These are phyloP conservation scores for Cercospora berteroae DNA, from an alignment of 2,329 filamentous ascomycete species.

Conservation along the genomic window DNA sequence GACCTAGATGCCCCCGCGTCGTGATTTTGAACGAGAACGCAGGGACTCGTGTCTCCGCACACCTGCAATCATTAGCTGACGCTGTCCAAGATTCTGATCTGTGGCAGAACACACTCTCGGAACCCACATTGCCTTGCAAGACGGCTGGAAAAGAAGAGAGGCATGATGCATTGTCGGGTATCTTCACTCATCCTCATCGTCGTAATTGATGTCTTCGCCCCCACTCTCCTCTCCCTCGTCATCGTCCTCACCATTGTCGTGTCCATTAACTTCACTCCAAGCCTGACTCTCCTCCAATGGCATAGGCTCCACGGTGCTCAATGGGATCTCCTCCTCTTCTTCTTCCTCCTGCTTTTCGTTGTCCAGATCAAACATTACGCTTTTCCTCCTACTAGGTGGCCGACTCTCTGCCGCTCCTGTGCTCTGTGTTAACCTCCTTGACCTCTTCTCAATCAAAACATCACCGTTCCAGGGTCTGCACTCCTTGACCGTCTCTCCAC, in stretches of 20 bases:
- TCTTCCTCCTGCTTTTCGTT: conserved; percentile 24
- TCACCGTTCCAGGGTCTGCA: conserved; percentile 92
- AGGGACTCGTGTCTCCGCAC: not conserved
- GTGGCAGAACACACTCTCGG: not conserved
- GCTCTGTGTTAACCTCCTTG: conserved; percentile 16
- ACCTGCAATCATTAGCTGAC: not conserved
- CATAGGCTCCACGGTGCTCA: conserved; percentile 31
- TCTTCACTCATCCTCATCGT: conserved; percentile 24
- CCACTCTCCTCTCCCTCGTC: conserved; percentile 1
- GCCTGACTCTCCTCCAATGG: conserved; percentile 32
- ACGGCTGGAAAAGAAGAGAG: not conserved
- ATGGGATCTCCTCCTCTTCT: conserved; percentile 17
- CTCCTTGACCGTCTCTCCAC: conserved; percentile 77
- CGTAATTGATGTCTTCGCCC: conserved; percentile 20
- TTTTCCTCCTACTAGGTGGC: conserved; percentile 35
- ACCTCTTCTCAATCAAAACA: conserved; percentile 54
- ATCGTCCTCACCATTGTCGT: conserved; percentile 22
- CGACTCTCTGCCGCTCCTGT: conserved; percentile 22
- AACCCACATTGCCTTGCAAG: not conserved
- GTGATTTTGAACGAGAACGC: not conserved
- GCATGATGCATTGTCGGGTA: conserved; percentile 16
- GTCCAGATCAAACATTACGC: conserved; percentile 33
- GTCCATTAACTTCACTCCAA: conserved; percentile 30
- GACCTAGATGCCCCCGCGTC: not conserved
- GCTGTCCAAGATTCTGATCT: not conserved